A percentile compares a stretch with the other conserved stretches of the same genome.
Conservation (phyloP, 306 rosid species). For the Gastrolobium bilobum region DNA sequence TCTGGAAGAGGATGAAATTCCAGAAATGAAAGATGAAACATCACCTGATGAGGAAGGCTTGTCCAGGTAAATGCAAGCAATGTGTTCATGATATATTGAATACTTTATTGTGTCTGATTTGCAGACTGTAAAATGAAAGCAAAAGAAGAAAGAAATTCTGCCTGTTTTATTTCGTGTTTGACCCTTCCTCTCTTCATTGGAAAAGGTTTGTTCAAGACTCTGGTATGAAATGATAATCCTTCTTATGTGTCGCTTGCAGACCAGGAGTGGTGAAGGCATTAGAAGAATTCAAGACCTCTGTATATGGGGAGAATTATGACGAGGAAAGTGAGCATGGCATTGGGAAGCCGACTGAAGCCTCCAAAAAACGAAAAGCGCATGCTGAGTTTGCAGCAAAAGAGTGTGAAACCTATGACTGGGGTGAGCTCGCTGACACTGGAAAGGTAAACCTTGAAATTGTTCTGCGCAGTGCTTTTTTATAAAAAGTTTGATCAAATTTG, state of each 20-base stretch:
- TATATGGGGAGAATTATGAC: slow-evolving; percentile 82
- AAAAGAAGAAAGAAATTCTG: not conserved
- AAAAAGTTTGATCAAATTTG: slow-evolving; percentile 30
- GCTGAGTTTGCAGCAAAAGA: slow-evolving; percentile 72
- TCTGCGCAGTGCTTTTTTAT: slow-evolving; percentile 25
- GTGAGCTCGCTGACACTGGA: slow-evolving; percentile 84
- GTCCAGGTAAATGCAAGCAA: slow-evolving; percentile 66
- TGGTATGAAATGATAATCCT: slow-evolving; percentile 38
- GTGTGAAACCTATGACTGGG: slow-evolving; percentile 76
- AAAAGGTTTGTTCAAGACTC: slow-evolving; percentile 12
- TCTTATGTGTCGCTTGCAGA: slow-evolving; percentile 61
- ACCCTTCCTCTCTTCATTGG: slow-evolving; percentile 15
- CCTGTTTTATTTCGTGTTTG: slow-evolving; percentile 35
- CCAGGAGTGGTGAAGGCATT: slow-evolving; percentile 75
- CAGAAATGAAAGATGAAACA: slow-evolving; percentile 87
- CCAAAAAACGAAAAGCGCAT: slow-evolving; percentile 75
- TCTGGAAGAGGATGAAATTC: slow-evolving; percentile 86
- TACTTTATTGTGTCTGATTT: slow-evolving; percentile 30
- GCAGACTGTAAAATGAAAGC: slow-evolving; percentile 5
- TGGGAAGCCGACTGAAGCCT: slow-evolving; percentile 65
- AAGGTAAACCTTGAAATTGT: slow-evolving; percentile 65
- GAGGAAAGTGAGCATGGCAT: slow-evolving; percentile 59
- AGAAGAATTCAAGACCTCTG: slow-evolving; percentile 84
- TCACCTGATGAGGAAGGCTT: slow-evolving; percentile 92
- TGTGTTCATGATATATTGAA: slow-evolving; percentile 26